Evolutionary conservation across 2,329 filamentous ascomycete genomes (phyloP).

Genomic region (Cytospora piceicola): DNA sequence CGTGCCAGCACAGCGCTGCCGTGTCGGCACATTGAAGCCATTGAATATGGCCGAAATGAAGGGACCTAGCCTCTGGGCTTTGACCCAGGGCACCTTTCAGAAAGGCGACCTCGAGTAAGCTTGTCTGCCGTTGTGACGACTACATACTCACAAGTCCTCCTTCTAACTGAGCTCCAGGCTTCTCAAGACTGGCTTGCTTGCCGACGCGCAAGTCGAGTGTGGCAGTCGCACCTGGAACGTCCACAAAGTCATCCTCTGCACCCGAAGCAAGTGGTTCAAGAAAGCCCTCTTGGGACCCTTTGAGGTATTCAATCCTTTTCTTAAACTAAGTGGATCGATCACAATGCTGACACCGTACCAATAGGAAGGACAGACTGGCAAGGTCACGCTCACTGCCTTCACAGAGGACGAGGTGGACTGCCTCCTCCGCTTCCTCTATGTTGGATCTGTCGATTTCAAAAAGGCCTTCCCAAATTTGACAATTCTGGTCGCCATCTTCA

Average conservation of each 20-base stretch:
- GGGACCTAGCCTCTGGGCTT: background rate
- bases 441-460: background rate
- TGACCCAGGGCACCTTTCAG: background rate
- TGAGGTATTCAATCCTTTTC: no score
- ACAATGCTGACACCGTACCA: no score
- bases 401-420: background rate
- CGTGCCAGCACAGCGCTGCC: background rate
- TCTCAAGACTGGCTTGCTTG: background rate
- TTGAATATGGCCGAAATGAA: background rate
- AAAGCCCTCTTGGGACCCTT: background rate
- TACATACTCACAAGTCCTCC: background rate
- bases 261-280: background rate
- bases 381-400: background rate
- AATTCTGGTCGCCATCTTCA: background rate
- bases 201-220: background rate
- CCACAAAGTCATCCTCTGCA: background rate
- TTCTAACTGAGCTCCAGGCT: background rate
- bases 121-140: background rate
- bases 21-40: background rate
- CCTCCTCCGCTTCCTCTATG: constrained; percentile 3
- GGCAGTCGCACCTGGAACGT: background rate
- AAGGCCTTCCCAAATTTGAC: background rate
- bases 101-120: background rate
- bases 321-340: no score
- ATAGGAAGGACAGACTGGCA: background rate